A percentile compares a stretch with the other conserved stretches of the same genome.
phyloP scores from a whole-genome alignment of 2,329 filamentous ascomycete genomes.

The Neonectria coccinea region DNA sequence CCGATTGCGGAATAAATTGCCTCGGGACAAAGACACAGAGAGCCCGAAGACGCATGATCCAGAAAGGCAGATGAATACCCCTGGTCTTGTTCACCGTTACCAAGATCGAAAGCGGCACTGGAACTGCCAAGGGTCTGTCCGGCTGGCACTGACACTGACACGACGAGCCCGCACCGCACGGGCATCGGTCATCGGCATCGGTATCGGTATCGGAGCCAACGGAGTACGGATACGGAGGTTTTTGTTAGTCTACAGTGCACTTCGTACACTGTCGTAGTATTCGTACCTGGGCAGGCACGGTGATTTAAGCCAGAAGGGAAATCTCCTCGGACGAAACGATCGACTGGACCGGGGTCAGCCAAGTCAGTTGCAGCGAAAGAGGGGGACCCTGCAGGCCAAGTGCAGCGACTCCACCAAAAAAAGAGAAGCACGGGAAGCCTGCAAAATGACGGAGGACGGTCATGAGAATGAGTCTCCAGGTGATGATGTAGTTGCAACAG shows the following conservation, averaged over 20 bases:
- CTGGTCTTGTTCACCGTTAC: background rate
- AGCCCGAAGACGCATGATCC: slow-evolving; percentile 2
- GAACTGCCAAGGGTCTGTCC: background rate
- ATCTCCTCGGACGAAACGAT: slow-evolving; percentile 14
- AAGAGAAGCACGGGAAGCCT: background rate
- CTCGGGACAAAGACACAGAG: slow-evolving; percentile 2
- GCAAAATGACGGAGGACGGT: slow-evolving; percentile 24
- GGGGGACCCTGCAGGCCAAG: slow-evolving; percentile 19
- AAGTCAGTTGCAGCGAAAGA: slow-evolving; percentile 10
- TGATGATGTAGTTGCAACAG: background rate
- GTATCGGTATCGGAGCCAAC: background rate
- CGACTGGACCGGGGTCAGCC: slow-evolving; percentile 9
- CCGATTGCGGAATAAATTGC: slow-evolving; percentile 20
- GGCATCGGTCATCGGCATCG: background rate
- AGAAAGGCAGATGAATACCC: background rate
- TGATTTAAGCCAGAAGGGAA: background rate
- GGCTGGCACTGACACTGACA: background rate
- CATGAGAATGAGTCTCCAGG: background rate
- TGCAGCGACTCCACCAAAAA: slow-evolving; percentile 19
- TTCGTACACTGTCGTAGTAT: no score
- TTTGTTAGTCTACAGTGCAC: no score
- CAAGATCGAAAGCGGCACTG: slow-evolving; percentile 11
- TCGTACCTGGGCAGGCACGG: no score
- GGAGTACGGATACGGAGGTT: background rate
- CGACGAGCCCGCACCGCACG: background rate